Evolutionary conservation across 768 basidiomycete species (phyloP).

Genomic region (Leccinum olivaceopallidum): DNA sequence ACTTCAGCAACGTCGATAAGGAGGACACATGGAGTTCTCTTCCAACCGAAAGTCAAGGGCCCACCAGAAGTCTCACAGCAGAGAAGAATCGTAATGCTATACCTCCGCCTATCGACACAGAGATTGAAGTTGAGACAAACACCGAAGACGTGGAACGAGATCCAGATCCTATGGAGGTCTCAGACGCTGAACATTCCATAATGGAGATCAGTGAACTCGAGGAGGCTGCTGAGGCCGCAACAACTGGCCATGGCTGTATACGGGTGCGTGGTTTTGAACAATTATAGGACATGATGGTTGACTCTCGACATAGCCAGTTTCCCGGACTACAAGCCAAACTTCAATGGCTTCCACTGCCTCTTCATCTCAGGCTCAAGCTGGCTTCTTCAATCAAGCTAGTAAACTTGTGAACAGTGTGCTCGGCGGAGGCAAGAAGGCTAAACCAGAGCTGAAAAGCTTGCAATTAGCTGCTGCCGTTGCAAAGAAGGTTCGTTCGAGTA

Average conservation of each 20-base stretch:
- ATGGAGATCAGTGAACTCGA: conserved; percentile 38
- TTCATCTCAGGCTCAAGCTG: conserved; percentile 45
- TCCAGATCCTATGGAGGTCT: conserved; percentile 31
- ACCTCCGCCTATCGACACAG: conserved; percentile 8
- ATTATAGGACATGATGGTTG: conserved; percentile 7
- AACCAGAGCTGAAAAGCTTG: conserved; percentile 77
- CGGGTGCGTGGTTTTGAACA: conserved; percentile 39
- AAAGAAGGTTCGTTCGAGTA: conserved; percentile 68
- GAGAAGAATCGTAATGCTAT: conserved; percentile 9
- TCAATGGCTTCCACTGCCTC: conserved; percentile 49
- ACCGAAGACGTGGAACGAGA: conserved; percentile 15
- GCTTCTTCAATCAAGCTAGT: conserved; percentile 70
- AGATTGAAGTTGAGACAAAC: conserved; percentile 12
- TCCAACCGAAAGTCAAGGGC: conserved; percentile 56
- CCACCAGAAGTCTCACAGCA: conserved; percentile 24
- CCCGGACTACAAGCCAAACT: conserved; percentile 54
- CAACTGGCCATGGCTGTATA: conserved; percentile 39
- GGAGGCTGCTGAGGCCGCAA: conserved; percentile 40
- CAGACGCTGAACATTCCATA: conserved; percentile 36
- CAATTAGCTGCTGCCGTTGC: conserved; percentile 82
- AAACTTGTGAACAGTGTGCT: conserved; percentile 68
- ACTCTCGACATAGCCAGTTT: conserved; percentile 15
- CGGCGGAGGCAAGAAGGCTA: conserved; percentile 68
- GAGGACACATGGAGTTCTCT: conserved; percentile 76
- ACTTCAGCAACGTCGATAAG: conserved; percentile 54